Percentiles rank a stretch among this genome's conserved stretches.
These are phyloP conservation scores for Fusarium hostae DNA, from an alignment of 2,329 filamentous ascomycete genomes.

Conservation along the genomic window DNA sequence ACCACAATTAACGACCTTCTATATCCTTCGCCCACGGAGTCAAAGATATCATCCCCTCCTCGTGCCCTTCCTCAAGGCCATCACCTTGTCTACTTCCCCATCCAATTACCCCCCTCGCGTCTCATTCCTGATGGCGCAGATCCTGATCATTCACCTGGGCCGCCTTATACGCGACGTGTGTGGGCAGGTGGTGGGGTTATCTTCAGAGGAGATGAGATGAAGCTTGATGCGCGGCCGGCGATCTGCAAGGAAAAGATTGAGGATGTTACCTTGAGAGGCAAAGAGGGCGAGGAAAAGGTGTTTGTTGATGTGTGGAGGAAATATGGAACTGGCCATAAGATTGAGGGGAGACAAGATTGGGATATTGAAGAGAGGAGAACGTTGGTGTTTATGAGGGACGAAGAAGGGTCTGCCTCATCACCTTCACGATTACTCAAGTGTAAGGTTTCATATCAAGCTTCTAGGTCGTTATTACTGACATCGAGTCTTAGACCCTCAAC, in stretches of 20 bases:
- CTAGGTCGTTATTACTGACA: not conserved
- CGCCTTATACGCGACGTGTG: conserved; percentile 78
- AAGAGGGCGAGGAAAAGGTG: conserved; percentile 55
- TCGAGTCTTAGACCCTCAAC: conserved; percentile 46
- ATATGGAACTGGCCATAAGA: conserved; percentile 52
- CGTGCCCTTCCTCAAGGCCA: conserved; percentile 71
- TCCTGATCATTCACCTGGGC: conserved; percentile 77
- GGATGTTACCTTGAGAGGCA: conserved; percentile 51
- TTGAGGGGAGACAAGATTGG: conserved; percentile 29
- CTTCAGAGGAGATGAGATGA: conserved; percentile 57
- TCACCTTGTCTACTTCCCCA: conserved; percentile 89
- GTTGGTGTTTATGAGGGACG: conserved; percentile 63
- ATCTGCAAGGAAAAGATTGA: conserved; percentile 60
- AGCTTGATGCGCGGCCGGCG: conserved; percentile 53
- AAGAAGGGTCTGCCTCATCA: conserved; percentile 28
- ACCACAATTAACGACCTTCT: conserved; percentile 69
- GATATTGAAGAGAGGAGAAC: conserved; percentile 60
- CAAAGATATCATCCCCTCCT: conserved; percentile 39
- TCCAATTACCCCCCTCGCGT: conserved; percentile 67
- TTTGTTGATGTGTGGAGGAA: conserved; percentile 63
- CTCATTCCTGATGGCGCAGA: conserved; percentile 89
- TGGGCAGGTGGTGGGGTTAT: conserved; percentile 85
- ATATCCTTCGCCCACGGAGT: conserved; percentile 34
- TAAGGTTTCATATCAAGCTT: conserved; percentile 25
- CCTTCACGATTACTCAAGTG: conserved; percentile 44